Evolutionary conservation across 805 yeast genomes (phyloP).

Genomic region (Ogataea siamensis): DNA sequence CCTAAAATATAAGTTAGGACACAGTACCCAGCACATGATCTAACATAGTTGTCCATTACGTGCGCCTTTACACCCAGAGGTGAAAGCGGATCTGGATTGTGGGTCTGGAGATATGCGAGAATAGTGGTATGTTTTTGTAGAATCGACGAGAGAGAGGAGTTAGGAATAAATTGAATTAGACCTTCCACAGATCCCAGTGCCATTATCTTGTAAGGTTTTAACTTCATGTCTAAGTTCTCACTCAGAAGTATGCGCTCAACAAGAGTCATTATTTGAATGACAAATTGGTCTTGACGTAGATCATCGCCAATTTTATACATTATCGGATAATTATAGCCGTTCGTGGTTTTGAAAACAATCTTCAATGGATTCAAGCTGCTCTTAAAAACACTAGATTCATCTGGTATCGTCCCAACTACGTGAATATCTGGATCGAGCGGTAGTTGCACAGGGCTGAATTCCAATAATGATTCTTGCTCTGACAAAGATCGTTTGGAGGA

Average conservation of each 20-base stretch:
- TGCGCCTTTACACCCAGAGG: constrained; percentile 52
- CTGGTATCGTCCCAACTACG: constrained; percentile 74
- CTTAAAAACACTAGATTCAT: constrained; percentile 83
- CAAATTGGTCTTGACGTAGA: constrained; percentile 92
- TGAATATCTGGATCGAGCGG: constrained; percentile 82
- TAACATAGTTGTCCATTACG: constrained; percentile 90
- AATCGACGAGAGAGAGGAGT: constrained; percentile 81
- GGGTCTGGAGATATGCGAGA: constrained; percentile 61
- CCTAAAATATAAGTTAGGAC: constrained; percentile 93
- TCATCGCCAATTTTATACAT: constrained; percentile 98
- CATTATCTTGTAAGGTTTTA: constrained; percentile 85
- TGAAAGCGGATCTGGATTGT: constrained; percentile 53
- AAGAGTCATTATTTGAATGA: constrained; percentile 85
- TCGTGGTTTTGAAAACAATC: constrained; percentile 65
- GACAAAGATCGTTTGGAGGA: constrained; percentile 13
- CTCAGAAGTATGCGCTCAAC: constrained; percentile 87
- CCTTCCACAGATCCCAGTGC: constrained; percentile 94
- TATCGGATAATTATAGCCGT: constrained; percentile 59
- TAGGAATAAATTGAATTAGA: constrained; percentile 90
- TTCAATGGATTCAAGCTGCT: constrained; percentile 88
- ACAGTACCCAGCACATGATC: constrained; percentile 97
- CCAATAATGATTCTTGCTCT: constrained; percentile 33
- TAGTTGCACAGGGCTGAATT: constrained; percentile 54
- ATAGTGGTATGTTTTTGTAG: constrained; percentile 73
- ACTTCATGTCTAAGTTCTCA: constrained; percentile 83